Percentiles rank a stretch among this genome's conserved stretches.
These are phyloP conservation scores for Curvularia sp. DNA, from an alignment of 2,329 filamentous ascomycete genomes.

Conservation along the genomic window DNA sequence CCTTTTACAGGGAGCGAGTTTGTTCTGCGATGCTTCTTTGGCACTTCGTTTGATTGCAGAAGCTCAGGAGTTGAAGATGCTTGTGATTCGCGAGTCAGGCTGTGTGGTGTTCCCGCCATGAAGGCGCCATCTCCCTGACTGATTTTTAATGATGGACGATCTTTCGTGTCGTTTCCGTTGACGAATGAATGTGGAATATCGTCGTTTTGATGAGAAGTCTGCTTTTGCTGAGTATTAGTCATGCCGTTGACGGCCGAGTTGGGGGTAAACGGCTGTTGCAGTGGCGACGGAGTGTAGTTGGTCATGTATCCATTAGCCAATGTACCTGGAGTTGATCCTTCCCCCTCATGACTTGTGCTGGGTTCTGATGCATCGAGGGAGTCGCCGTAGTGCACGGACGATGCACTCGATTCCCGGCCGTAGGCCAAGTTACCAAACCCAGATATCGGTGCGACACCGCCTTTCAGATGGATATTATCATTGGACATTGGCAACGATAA, in stretches of 20 bases:
- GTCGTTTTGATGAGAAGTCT: constrained; percentile 22
- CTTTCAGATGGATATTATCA: constrained; percentile 45
- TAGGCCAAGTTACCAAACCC: constrained; percentile 49
- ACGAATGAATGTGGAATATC: constrained; percentile 15
- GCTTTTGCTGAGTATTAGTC: constrained; percentile 17
- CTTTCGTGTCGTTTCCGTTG: constrained; percentile 21
- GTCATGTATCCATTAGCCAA: constrained; percentile 37
- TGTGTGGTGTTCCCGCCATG: constrained; percentile 33
- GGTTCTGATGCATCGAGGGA: constrained; percentile 47
- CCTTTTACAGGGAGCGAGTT: constrained; percentile 30
- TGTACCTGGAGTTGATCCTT: constrained; percentile 40
- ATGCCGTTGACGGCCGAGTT: constrained; percentile 28
- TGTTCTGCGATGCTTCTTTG: constrained; percentile 29
- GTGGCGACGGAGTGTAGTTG: constrained; percentile 40
- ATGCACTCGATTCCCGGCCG: constrained; percentile 49
- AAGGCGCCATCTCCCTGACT: constrained; percentile 23
- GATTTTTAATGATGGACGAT: constrained; percentile 21
- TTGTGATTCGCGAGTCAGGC: constrained; percentile 33
- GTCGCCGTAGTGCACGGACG: constrained; percentile 51
- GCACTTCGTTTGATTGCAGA: constrained; percentile 31
- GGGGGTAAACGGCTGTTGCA: constrained; percentile 37
- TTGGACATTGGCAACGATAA: constrained; percentile 44
- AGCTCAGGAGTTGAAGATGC: constrained; percentile 44
- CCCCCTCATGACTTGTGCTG: constrained; percentile 43
- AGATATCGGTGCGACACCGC: constrained; percentile 38